A percentile compares a stretch with the other conserved stretches of the same genome.
phyloP scores from a whole-genome alignment of 495 filamentous ascomycete genomes.

The Lichenothelia convexa region DNA sequence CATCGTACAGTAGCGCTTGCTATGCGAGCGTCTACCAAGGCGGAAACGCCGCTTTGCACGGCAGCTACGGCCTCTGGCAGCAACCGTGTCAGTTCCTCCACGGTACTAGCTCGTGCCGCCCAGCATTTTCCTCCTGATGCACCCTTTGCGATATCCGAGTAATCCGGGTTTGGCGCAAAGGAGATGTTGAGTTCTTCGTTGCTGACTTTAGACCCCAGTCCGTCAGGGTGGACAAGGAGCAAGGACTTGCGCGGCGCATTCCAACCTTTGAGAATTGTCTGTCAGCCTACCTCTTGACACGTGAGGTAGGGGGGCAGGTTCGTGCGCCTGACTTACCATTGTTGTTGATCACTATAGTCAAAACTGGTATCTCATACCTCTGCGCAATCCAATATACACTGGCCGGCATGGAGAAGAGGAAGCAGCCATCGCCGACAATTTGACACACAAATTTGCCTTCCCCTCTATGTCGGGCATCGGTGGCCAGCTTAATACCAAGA shows the following conservation, averaged over 20 bases:
- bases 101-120: background rate
- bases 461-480: conserved; percentile 3
- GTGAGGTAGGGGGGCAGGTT: too few species aligned
- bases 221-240: conserved; percentile 68
- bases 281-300: too few species aligned
- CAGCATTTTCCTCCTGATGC: conserved; percentile 35
- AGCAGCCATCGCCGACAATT: conserved; percentile 21
- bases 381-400: conserved; percentile 21
- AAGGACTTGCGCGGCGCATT: conserved; percentile 64
- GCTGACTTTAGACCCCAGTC: conserved; percentile 50
- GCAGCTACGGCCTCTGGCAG: conserved; percentile 5
- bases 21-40: conserved; percentile 24
- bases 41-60: conserved; percentile 11
- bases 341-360: conserved; percentile 26
- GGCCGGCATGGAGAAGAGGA: conserved; percentile 21
- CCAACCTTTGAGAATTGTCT: conserved; percentile 58
- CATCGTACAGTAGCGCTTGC: too few species aligned
- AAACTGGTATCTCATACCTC: conserved; percentile 18
- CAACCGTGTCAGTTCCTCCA: background rate
- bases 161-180: conserved; percentile 64
- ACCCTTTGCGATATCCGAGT: conserved; percentile 69
- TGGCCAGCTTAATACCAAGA: conserved; percentile 18
- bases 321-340: conserved; percentile 14
- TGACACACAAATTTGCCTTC: conserved; percentile 8
- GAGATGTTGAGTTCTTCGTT: conserved; percentile 75